These are phyloP conservation scores for Suhomyces sp. DNA, from an alignment of 805 yeast species.

Conservation along the genomic window DNA sequence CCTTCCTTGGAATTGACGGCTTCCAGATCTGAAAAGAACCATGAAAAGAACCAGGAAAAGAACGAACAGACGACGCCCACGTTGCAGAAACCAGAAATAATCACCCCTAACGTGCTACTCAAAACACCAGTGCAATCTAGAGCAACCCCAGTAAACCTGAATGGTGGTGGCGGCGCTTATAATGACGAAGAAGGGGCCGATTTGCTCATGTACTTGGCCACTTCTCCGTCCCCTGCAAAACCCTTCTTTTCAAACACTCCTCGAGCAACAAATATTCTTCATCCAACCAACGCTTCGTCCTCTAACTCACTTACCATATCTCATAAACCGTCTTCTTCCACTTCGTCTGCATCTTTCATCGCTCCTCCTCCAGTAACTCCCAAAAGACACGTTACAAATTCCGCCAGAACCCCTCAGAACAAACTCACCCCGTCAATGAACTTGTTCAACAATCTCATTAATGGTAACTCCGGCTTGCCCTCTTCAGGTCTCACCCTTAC, in stretches of 20 bases:
- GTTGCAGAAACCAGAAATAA: constrained; percentile 11
- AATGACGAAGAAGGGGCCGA: constrained; percentile 73
- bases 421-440: constrained; percentile 40
- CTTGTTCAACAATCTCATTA: constrained; percentile 23
- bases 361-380: constrained; percentile 47
- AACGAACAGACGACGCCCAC: constrained; percentile 13
- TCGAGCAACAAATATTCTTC: constrained; percentile 12
- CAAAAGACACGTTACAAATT: constrained; percentile 27
- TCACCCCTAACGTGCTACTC: constrained; percentile 8
- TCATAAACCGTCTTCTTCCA: constrained; percentile 21
- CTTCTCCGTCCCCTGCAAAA: constrained; percentile 71
- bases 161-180: constrained; percentile 20
- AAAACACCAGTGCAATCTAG: constrained; percentile 39
- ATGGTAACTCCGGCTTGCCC: constrained; percentile 31
- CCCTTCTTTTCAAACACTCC: constrained; percentile 35
- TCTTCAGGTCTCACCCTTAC: constrained; percentile 44
- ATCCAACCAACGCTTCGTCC: constrained; percentile 8
- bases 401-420: constrained; percentile 38
- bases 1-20: constrained; percentile 12
- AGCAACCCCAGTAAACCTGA: constrained; percentile 4
- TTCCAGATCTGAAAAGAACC: background rate
- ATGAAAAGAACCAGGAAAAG: background rate
- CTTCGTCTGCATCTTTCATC: constrained; percentile 22
- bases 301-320: constrained; percentile 20
- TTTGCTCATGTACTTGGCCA: constrained; percentile 73